phyloP scores from a whole-genome alignment of 805 yeast genomes.

The Zygotorulaspora sp. region DNA sequence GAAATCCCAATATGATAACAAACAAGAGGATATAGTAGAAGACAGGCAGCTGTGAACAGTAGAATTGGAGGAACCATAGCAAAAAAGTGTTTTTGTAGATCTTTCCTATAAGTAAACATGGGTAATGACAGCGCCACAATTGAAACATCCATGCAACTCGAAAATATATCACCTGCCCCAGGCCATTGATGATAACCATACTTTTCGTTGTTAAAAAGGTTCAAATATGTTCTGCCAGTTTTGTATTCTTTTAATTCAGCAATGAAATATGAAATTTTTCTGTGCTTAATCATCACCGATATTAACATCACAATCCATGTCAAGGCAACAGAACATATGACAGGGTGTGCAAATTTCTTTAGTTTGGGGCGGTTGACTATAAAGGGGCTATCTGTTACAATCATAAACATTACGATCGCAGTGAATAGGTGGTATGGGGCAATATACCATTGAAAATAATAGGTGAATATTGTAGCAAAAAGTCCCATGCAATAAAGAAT shows the following conservation, averaged over 20 bases:
- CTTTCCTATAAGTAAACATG: conserved; percentile 68
- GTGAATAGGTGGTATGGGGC: conserved; percentile 60
- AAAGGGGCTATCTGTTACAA: conserved; percentile 41
- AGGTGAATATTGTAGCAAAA: conserved; percentile 20
- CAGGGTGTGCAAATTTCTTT: conserved; percentile 62
- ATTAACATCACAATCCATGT: conserved; percentile 61
- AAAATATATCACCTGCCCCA: conserved; percentile 75
- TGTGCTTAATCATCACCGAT: conserved; percentile 47
- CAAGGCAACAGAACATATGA: conserved; percentile 58
- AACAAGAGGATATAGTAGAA: conserved; percentile 66
- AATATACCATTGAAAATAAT: conserved; percentile 40
- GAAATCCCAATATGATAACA: conserved; percentile 63
- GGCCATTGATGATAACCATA: conserved; percentile 45
- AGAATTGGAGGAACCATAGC: conserved; percentile 57
- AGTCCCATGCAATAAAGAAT: conserved; percentile 19
- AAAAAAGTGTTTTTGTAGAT: conserved; percentile 54
- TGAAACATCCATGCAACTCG: conserved; percentile 69
- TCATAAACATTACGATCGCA: conserved; percentile 52
- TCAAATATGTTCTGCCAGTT: conserved; percentile 63
- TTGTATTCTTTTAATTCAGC: conserved; percentile 51
- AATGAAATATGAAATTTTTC: conserved; percentile 42
- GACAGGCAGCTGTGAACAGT: conserved; percentile 50
- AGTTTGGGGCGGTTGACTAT: conserved; percentile 43
- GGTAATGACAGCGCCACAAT: conserved; percentile 74
- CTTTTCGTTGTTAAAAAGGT: conserved; percentile 43